Percentiles rank a stretch among this genome's conserved stretches.
phyloP scores from a whole-genome alignment of 2,329 filamentous ascomycete genomes.

The Fusarium musae region DNA sequence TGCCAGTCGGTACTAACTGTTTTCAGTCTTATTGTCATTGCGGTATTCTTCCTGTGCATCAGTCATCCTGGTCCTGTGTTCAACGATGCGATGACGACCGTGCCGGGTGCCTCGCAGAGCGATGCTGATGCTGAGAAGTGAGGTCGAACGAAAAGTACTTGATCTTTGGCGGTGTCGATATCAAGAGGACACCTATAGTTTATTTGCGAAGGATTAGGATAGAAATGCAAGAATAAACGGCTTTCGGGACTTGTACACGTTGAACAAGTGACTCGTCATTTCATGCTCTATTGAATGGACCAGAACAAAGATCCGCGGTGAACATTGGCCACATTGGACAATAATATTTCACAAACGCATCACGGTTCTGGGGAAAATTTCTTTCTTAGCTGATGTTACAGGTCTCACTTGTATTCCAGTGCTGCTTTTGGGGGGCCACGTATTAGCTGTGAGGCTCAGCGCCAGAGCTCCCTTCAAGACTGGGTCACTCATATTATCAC shows the following conservation, averaged over 20 bases:
- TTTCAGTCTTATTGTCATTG: constrained; percentile 49
- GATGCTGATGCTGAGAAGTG: constrained; percentile 27
- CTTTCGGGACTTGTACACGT: rapidly evolving
- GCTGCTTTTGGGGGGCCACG: background rate
- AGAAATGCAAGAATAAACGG: background rate
- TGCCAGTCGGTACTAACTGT: background rate
- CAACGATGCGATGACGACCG: constrained; percentile 4
- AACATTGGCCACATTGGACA: no score
- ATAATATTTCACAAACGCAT: no score
- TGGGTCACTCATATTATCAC: rapidly evolving
- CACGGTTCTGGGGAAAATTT: rapidly evolving
- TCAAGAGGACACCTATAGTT: no score
- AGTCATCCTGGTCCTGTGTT: constrained; percentile 53
- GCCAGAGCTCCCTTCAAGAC: background rate
- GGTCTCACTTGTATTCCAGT: background rate
- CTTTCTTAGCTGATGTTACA: no score
- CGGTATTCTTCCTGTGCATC: constrained; percentile 51
- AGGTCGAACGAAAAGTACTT: background rate
- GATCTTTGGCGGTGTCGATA: background rate
- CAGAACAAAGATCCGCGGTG: background rate
- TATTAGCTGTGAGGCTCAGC: rapidly evolving
- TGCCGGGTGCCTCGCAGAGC: constrained; percentile 1
- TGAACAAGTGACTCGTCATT: background rate
- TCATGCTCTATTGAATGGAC: background rate
- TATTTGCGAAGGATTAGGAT: rapidly evolving